Evolutionary conservation across 352 stramenopile species (phyloP), one percentile per base, ranked within the genome.

Genomic region (Globisporangium barbulae): DNA sequence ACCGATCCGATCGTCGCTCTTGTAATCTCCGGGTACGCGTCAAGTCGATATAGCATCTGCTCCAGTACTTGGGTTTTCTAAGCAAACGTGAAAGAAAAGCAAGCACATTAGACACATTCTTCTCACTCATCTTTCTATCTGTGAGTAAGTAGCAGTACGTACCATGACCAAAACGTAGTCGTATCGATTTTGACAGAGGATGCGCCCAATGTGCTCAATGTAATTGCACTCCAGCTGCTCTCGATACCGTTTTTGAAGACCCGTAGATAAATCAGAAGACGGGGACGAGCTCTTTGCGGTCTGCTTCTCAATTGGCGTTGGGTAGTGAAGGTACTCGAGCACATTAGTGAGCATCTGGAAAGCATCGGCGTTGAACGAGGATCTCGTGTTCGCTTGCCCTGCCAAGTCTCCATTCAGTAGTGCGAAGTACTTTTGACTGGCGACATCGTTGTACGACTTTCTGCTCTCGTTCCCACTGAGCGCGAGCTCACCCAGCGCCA

Each of bases 91-190:
- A 66, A 58, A 15, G 12, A 19, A 54, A 15, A 31, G 55, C 39
- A 17, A 37, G 61, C 22, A 31, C 44, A 56, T 21, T 22, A 22
- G 42, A 28, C 42, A 48, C 50, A 42, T 17, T 10, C 28, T 42
- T 45, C 42, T 69, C 35, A 22, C 49, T 53, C 35, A 48, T 37
- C 41, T 6, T 25, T n/a, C 22, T n/a, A 15, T 28, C 6, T 33
- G 30, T 47, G 12, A 62, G 37, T 35, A 45, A 41, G 8, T 9
- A 25, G 2, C 2, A 39, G 35, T 64, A 79, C 74, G 64, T 70
- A 89, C 79, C 63, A 68, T 77, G 52, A 83, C 68, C 58, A 85
- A 67, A 21, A 83, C 63, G 57, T 89, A 89, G 54, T 89, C 75
- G 35, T 73, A 79, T 35, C 41, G 72, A 42, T 78, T 71, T 47